Base-by-base conservation (phyloP, 75 land plant species). In the Cryptomeria japonica region DNA sequence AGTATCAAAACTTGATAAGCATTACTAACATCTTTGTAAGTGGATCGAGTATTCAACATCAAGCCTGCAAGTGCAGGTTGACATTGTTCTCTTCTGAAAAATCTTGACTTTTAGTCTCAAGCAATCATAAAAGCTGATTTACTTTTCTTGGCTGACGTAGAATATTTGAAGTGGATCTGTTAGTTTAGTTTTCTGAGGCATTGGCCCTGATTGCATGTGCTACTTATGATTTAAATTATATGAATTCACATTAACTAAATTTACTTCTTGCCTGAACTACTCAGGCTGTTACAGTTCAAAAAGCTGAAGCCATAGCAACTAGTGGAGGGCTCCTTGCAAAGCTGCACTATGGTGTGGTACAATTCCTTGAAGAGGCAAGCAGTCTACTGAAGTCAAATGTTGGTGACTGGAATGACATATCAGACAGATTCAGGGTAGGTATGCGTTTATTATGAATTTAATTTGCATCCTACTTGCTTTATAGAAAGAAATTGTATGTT, bases 341-440 rank as follows among this genome's bases (percentile, higher is more conserved):
- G 90, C 91, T 95, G 53, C 95, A 95, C 75, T 94, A 94, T 87
- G 97, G 97, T 76, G 90, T 94, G 32, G 90, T 88, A 47, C 89
- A 92, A 55, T 91, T 95, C 19, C 90, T 95, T 56, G 91, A 88
- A 82, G 96, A 95, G 84, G 96, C 94, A 0, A 87, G 53, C 80
- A 61, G 8, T 85, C 32, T 90, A n/a, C 86, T 95, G n/a, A 76
- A 86, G 46, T 68, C 87, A 53, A 83, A 70, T 38, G 61, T 28
- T 16, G 85, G 82, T 70, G 94, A 93, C 15, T 92, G 87, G 89
- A 92, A 87, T 91, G 93, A 93, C 77, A 64, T 93, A 44, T 94
- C 96, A 80, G 90, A 92, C 13, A 91, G 86, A 88, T 91, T 95
- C 85, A 77, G 88, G 96, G 97, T 95, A 80, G 73, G 90, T 75